These are phyloP conservation scores for Entoloma clypeatum DNA, from an alignment of 1,284 basidiomycete species.

Conservation along the genomic window DNA sequence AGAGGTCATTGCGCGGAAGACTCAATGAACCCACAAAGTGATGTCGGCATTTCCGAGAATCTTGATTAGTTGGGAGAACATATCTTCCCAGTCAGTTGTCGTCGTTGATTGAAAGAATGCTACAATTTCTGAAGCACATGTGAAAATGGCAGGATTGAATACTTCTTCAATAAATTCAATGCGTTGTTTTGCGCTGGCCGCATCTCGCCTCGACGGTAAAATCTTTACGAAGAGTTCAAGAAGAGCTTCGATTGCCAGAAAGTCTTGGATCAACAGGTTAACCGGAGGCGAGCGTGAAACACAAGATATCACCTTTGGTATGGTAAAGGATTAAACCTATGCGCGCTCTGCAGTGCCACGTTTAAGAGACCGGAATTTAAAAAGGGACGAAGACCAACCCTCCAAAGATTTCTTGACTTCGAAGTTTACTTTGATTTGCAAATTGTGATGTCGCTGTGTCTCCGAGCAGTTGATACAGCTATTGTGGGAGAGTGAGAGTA, in stretches of 20 bases:
- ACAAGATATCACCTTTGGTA: constrained; percentile 16
- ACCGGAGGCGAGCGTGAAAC: neutral
- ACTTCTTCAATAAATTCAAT: constrained; percentile 48
- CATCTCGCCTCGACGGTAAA: constrained; percentile 42
- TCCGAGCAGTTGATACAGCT: constrained; percentile 27
- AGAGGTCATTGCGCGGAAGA: neutral
- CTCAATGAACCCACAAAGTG: constrained; percentile 40
- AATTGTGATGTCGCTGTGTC: constrained; percentile 23
- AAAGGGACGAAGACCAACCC: constrained; percentile 17
- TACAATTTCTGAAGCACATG: constrained; percentile 36
- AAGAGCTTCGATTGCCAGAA: constrained; percentile 51
- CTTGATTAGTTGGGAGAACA: constrained; percentile 44
- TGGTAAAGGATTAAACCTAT: constrained; percentile 22
- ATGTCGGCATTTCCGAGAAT: constrained; percentile 44
- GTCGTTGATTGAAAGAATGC: constrained; percentile 40
- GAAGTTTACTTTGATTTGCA: constrained; percentile 23
- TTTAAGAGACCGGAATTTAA: neutral
- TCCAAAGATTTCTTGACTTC: constrained; percentile 20
- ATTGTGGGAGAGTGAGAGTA: neutral
- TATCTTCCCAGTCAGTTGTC: constrained; percentile 50
- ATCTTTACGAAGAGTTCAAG: constrained; percentile 53
- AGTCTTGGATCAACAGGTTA: constrained; percentile 37
- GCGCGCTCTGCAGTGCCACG: constrained; percentile 15
- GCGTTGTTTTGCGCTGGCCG: constrained; percentile 36
- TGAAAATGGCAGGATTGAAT: constrained; percentile 35